A percentile compares a stretch with the other conserved stretches of the same genome.
phyloP scores from a whole-genome alignment of 2,329 filamentous ascomycete genomes.

The Phyllosticta citriasiana region DNA sequence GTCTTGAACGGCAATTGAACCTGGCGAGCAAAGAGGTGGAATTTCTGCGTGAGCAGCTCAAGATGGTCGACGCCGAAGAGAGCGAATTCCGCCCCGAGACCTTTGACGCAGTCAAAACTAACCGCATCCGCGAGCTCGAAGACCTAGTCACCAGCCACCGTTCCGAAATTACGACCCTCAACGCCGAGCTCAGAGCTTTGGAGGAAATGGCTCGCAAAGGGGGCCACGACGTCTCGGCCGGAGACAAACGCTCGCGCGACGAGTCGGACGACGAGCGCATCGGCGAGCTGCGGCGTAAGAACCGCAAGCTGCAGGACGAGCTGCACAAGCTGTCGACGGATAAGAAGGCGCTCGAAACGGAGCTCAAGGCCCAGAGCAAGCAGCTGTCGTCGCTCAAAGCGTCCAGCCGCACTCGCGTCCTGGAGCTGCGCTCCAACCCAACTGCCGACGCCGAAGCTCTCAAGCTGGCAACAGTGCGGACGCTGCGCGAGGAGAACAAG shows the following conservation, averaged over 20 bases:
- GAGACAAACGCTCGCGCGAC: conserved; percentile 54
- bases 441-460: conserved; percentile 77
- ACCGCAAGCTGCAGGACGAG: conserved; percentile 73
- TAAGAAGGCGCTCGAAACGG: conserved; percentile 60
- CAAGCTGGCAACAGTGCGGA: conserved; percentile 68
- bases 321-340: conserved; percentile 59
- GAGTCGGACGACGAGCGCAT: conserved; percentile 57
- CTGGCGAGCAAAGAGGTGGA: conserved; percentile 89
- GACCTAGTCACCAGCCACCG: conserved; percentile 81
- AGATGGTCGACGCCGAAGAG: conserved; percentile 78
- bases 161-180: conserved; percentile 62
- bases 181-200: conserved; percentile 60
- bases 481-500: conserved; percentile 72
- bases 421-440: conserved; percentile 85
- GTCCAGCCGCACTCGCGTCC: conserved; percentile 66
- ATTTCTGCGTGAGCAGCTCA: conserved; percentile 84
- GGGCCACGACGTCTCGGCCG: conserved; percentile 30
- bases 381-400: conserved; percentile 61
- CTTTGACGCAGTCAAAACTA: conserved; percentile 63
- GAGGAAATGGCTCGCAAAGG: conserved; percentile 39
- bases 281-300: conserved; percentile 78
- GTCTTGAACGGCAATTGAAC: conserved; percentile 75
- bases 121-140: conserved; percentile 73
- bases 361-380: conserved; percentile 60
- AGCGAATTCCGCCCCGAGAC: conserved; percentile 72